These are phyloP conservation scores for Sambucus nigra DNA, from an alignment of 129 eudicot species.

Conservation along the genomic window DNA sequence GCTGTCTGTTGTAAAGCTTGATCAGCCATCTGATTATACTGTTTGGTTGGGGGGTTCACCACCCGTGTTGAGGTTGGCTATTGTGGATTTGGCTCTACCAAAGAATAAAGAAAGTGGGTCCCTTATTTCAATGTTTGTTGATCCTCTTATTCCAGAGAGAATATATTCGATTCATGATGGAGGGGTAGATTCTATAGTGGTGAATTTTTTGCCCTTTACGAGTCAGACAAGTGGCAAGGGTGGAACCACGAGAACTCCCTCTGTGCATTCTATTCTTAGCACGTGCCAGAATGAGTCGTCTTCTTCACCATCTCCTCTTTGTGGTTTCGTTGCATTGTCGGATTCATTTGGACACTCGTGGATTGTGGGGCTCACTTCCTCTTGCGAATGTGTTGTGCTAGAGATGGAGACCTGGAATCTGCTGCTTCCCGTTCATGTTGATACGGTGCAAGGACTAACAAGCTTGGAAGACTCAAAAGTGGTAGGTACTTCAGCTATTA, in stretches of 20 bases:
- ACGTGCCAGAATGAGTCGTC: slow-evolving; percentile 52
- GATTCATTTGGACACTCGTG: slow-evolving; percentile 85
- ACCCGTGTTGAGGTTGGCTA: slow-evolving; percentile 71
- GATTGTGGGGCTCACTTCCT: slow-evolving; percentile 79
- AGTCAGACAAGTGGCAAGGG: slow-evolving; percentile 60
- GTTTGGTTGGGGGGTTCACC: slow-evolving; percentile 86
- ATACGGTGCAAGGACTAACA: slow-evolving; percentile 24
- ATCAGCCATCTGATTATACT: slow-evolving; percentile 38
- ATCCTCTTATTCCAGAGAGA: slow-evolving; percentile 78
- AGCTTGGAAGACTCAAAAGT: slow-evolving; percentile 27
- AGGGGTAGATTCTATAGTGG: slow-evolving; percentile 78
- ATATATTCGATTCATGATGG: slow-evolving; percentile 71
- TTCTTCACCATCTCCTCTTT: slow-evolving; percentile 41
- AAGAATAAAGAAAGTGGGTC: slow-evolving; percentile 25
- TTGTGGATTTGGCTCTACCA: slow-evolving; percentile 82
- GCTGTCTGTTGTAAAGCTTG: slow-evolving; percentile 33
- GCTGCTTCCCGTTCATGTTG: slow-evolving; percentile 40
- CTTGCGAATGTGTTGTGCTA: slow-evolving; percentile 63
- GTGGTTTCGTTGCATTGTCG: slow-evolving; percentile 67
- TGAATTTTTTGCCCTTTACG: slow-evolving; percentile 92
- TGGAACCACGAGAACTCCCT: slow-evolving; percentile 48
- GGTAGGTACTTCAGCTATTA: slow-evolving; percentile 31
- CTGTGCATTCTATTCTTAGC: slow-evolving; percentile 72
- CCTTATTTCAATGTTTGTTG: slow-evolving; percentile 45
- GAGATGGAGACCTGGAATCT: slow-evolving; percentile 86